Base-by-base conservation (phyloP, 139 green algal genomes). In the Tetraselmis chui region DNA sequence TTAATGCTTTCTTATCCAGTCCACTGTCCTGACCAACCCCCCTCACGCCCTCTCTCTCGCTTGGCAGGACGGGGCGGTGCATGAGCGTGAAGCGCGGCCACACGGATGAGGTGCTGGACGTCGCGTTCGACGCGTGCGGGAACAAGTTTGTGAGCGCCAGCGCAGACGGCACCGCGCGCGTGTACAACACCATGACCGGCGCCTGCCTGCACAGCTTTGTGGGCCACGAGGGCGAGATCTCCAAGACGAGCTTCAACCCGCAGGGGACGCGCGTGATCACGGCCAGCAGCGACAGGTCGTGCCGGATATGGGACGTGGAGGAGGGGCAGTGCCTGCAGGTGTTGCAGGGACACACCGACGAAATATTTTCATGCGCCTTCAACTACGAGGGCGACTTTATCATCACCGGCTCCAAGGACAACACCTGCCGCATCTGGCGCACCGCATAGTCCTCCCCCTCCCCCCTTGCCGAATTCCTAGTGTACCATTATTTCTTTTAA, bases 91-190 rank as follows among this genome's bases (percentile, higher is more conserved):
- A 92, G 84, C 81, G 86, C 59, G 91, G 91, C 23, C 92, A 95
- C 87, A 90, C 84, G 1, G 92, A 95, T 76, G 92, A 95, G 85
- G 91, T 95, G 77, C 83, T 94, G 79, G 91, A 94, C 75, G 88
- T 93, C 2, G 76, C 83, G 2, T 94, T 93, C 82, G 86, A 94
- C 81, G 83, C 88, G 1, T 78, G 82, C 0, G 91, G 92, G 25
- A 84, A 30, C 75, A 90, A 87, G 59, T 90, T 93, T 59, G 88
- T 93, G 32, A 91, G 74, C 59, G 92, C 91, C 0, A 88, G 81
- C 23, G 91, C 92, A 11, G 92, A 95, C 80, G 90, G 45, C 45
- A 94, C 91, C 18, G 92, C 91, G 18, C 78, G 45, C 31, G 29
- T 94, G 76, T 93, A 91, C 87, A 85, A 89, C 82, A 89, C 86